phyloP scores from a whole-genome alignment of 495 filamentous ascomycete genomes.

The Bombardia bombarda region DNA sequence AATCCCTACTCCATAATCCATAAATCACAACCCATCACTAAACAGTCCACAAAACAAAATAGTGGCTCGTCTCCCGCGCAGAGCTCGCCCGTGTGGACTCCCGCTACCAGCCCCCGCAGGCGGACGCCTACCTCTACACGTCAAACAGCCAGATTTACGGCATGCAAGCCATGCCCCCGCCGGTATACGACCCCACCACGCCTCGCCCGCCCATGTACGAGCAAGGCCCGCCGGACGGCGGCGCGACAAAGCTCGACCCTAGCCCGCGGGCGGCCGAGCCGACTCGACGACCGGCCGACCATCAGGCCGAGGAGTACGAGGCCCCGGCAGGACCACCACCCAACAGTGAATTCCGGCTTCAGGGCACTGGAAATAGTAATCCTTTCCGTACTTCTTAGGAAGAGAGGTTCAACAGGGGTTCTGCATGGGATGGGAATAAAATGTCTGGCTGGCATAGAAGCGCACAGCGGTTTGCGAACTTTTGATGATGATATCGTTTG shows the following conservation, averaged over 20 bases:
- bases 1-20: too few relatives aligned
- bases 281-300: conserved; percentile 12
- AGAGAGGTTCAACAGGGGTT: neutral
- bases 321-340: conserved; percentile 40
- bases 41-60: too few relatives aligned
- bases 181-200: conserved; percentile 39
- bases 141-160: conserved; percentile 28
- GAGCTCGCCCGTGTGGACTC: conserved; percentile 49
- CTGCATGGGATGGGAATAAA: too few relatives aligned
- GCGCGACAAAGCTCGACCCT: conserved; percentile 50
- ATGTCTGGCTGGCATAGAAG: too few relatives aligned
- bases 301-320: conserved; percentile 21
- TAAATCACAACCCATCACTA: too few relatives aligned
- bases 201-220: conserved; percentile 48
- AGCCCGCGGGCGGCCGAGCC: conserved; percentile 32
- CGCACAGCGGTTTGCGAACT: too few relatives aligned
- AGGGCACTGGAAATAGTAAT: conserved; percentile 18
- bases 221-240: conserved; percentile 38
- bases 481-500: too few relatives aligned
- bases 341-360: conserved; percentile 1
- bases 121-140: conserved; percentile 17
- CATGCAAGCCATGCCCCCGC: conserved; percentile 53
- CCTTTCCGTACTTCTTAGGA: conserved; percentile 12
- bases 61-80: conserved; percentile 56
- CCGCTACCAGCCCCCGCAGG: conserved; percentile 35